phyloP scores from a whole-genome alignment of 225 moss, liverwort and hornwort genomes.

The Anthoceros angustus region DNA sequence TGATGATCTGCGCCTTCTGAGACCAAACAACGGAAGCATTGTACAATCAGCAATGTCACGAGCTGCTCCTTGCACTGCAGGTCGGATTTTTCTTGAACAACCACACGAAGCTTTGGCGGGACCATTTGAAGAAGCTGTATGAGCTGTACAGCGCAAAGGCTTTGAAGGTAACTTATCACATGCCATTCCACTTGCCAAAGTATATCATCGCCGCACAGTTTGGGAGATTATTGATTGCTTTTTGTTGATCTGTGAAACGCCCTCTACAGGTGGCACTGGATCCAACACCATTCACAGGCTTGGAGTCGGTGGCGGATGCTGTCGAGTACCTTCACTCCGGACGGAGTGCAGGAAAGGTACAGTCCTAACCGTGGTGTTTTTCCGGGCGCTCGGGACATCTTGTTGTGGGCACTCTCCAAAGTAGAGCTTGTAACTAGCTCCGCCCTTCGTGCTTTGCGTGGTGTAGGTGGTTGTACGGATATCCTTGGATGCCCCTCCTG shows the following conservation, averaged over 20 bases:
- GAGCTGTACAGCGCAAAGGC: constrained; percentile 20
- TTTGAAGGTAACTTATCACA: constrained; percentile 14
- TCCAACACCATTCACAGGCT: constrained; percentile 54
- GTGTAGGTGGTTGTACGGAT: constrained; percentile 38
- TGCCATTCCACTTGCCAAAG: not conserved
- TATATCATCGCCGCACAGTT: not conserved
- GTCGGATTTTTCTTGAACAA: constrained; percentile 35
- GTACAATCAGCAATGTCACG: not conserved
- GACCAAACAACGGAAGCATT: too few relatives aligned
- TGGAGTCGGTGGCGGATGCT: constrained; percentile 61
- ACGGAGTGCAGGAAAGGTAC: constrained; percentile 89
- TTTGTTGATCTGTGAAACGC: not conserved
- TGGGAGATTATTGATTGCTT: not conserved
- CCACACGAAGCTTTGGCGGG: constrained; percentile 26
- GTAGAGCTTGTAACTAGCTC: not conserved
- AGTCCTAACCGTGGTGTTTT: not conserved
- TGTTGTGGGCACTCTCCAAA: not conserved
- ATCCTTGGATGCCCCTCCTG: constrained; percentile 14
- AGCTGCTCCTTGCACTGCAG: constrained; percentile 9
- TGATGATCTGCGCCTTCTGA: too few relatives aligned
- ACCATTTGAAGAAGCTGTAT: constrained; percentile 36
- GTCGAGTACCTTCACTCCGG: constrained; percentile 88
- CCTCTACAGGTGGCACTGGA: constrained; percentile 53
- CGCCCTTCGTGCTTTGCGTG: not conserved
- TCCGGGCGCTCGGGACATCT: not conserved